phyloP scores from a whole-genome alignment of 352 stramenopile genomes.

The Pythium chondricola region DNA sequence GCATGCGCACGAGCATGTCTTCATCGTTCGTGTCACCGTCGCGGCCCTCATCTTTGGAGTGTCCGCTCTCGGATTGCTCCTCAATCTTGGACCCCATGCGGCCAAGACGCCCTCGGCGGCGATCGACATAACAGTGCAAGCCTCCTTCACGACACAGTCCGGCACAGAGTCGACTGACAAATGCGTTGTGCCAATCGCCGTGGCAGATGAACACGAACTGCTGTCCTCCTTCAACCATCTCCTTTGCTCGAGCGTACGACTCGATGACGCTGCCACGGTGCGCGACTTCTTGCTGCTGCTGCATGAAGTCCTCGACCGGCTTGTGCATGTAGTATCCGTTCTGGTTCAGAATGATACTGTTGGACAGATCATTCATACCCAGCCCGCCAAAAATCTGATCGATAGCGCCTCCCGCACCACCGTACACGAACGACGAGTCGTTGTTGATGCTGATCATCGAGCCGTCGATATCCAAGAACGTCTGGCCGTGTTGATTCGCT shows the following conservation, averaged over 20 bases:
- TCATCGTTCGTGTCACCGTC: slow-evolving; percentile 18
- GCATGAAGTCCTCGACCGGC: not conserved
- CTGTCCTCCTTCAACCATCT: slow-evolving; percentile 42
- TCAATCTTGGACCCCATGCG: slow-evolving; percentile 3
- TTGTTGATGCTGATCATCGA: slow-evolving; percentile 13
- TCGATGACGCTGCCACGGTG: slow-evolving; percentile 50
- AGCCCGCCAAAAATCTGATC: slow-evolving; percentile 23
- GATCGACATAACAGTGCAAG: slow-evolving; percentile 66
- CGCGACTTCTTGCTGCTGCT: not conserved
- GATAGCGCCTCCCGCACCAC: slow-evolving; percentile 26
- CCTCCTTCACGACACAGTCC: slow-evolving; percentile 61
- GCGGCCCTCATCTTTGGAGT: not conserved
- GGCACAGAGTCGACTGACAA: slow-evolving; percentile 63
- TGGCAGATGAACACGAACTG: slow-evolving; percentile 86
- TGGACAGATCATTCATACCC: slow-evolving; percentile 26
- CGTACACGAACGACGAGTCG: slow-evolving; percentile 2
- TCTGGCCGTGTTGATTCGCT: not conserved
- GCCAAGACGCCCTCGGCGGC: slow-evolving; percentile 18
- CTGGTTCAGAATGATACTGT: slow-evolving; percentile 60
- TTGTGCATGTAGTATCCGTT: slow-evolving; percentile 72
- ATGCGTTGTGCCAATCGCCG: slow-evolving; percentile 62
- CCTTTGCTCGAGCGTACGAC: slow-evolving; percentile 44
- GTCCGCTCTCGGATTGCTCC: not conserved
- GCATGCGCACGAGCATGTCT: slow-evolving; percentile 66
- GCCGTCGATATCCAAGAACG: slow-evolving; percentile 9